phyloP scores from a whole-genome alignment of 2,329 filamentous ascomycete species.

The Sporothrix brunneoviolacea region DNA sequence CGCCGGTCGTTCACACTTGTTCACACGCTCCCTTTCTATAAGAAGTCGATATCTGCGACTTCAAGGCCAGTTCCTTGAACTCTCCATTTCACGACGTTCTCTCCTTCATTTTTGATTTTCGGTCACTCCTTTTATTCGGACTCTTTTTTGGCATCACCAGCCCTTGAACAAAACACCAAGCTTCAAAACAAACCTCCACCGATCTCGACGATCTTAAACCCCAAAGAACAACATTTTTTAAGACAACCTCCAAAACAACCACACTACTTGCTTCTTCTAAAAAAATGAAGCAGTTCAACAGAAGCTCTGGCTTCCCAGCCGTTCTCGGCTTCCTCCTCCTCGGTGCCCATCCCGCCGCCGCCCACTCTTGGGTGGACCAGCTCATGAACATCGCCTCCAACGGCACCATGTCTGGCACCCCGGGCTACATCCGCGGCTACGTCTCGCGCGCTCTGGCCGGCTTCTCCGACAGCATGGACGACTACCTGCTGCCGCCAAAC shows the following conservation, averaged over 20 bases:
- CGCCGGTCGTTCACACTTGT: conserved; percentile 15
- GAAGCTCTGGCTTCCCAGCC: neutral
- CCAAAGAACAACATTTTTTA: neutral
- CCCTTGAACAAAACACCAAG: too few species aligned
- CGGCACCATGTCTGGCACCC: conserved; percentile 62
- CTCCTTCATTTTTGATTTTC: neutral
- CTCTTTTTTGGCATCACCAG: neutral
- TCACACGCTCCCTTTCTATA: neutral
- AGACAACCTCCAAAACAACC: too few species aligned
- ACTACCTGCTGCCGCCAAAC: conserved; percentile 55
- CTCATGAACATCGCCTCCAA: conserved; percentile 64
- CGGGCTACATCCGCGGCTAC: conserved; percentile 71
- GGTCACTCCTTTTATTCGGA: neutral
- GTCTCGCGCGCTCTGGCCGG: conserved; percentile 47
- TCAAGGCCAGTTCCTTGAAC: neutral
- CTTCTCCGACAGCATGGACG: conserved; percentile 53
- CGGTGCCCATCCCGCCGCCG: conserved; percentile 27
- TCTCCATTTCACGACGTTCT: neutral
- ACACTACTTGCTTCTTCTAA: neutral
- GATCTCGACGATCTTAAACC: conserved; percentile 10
- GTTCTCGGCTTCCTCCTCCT: neutral
- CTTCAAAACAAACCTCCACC: neutral
- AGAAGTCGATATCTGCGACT: neutral
- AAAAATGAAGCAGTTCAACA: conserved; percentile 10
- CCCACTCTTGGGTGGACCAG: conserved; percentile 80